Evolutionary conservation across 768 basidiomycete species (phyloP).

Genomic region (Tulasnella sp.): DNA sequence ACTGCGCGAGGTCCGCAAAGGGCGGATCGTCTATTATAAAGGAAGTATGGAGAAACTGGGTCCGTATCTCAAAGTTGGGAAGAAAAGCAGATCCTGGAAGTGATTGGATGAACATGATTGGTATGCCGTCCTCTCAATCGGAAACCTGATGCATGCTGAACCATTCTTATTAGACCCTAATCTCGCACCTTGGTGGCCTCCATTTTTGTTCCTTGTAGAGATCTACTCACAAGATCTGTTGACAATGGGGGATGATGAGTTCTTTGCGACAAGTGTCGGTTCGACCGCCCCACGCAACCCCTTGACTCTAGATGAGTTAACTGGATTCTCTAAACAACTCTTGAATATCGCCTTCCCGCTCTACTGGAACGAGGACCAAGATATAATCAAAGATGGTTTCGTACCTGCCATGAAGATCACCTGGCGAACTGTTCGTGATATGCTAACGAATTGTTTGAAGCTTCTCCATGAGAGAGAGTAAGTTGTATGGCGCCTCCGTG

Average conservation of each 20-base stretch:
- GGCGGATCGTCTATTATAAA: slow-evolving; percentile 45
- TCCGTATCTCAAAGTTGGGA: slow-evolving; percentile 50
- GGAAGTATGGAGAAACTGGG: slow-evolving; percentile 55
- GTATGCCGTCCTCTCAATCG: slow-evolving; percentile 24
- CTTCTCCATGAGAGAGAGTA: slow-evolving; percentile 84
- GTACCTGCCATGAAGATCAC: slow-evolving; percentile 34
- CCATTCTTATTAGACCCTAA: slow-evolving; percentile 30
- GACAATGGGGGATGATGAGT: slow-evolving; percentile 95
- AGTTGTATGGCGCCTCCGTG: slow-evolving; percentile 25
- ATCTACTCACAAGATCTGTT: slow-evolving; percentile 73
- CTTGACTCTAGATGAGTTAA: slow-evolving; percentile 67
- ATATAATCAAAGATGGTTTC: slow-evolving; percentile 30
- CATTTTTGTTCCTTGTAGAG: slow-evolving; percentile 65
- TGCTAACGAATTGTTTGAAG: slow-evolving; percentile 63
- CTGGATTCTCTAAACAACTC: slow-evolving; percentile 58
- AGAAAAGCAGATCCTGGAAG: slow-evolving; percentile 27
- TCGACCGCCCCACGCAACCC: slow-evolving; percentile 37
- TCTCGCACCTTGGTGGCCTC: slow-evolving; percentile 42
- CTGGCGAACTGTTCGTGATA: slow-evolving; percentile 62
- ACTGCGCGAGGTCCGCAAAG: slow-evolving; percentile 36
- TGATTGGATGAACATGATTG: too few species aligned
- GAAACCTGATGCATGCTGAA: neutral
- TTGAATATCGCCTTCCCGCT: slow-evolving; percentile 75
- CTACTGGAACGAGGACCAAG: slow-evolving; percentile 48
- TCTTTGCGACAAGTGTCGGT: slow-evolving; percentile 42